Evolutionary conservation across 192 early-diverging fungal genomes (phyloP), one percentile per base, ranked within the genome.

Genomic region (Radiomyces spectabilis): DNA sequence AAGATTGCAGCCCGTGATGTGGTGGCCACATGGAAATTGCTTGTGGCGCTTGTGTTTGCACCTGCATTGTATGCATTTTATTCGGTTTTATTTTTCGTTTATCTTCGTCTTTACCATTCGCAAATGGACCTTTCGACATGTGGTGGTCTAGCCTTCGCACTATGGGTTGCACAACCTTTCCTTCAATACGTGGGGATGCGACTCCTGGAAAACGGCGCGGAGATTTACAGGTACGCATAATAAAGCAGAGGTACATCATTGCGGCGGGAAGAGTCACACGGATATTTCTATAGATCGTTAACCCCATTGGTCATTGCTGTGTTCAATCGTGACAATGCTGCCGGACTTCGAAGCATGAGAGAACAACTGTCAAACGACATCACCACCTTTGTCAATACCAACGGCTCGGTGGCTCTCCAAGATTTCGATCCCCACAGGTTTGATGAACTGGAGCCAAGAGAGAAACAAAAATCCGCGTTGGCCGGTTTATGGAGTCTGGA

Each of bases 1-100:
- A 98, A 98, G 62, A 84, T 98, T 57, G 85, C 85, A 50, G 96
- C 88, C 26, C 79, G 85, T 40, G 96, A 98, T 63, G 96, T 98
- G 7, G 70, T 98, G n/a, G 91, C 89, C 0, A 94, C 95, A 4
- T 97, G 94, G 95, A 97, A 97, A 59, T 72, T 92, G 26, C 65
- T 92, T 7, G 84, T 91, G 22, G 82, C 85, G 12, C 61, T 86
- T 25, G 87, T 82, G 0, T 69, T 90, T 39, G 76, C 81, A 34
- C 91, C 91, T 7, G 32, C 78, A 5, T 68, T 89, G 26, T 90
- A 90, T 56, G 74, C 78, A 3, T 62, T 74, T 2, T 90, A 90
- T 56, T 74, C 84, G 1, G 43, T 84, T 24, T 33, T 91, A 21
- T 59, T 78, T n/a, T 53, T 62, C 26, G 25, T 24, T 7, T 37